Conservation (phyloP, 208 protist genomes). For the Trypanosoma rangeli region DNA sequence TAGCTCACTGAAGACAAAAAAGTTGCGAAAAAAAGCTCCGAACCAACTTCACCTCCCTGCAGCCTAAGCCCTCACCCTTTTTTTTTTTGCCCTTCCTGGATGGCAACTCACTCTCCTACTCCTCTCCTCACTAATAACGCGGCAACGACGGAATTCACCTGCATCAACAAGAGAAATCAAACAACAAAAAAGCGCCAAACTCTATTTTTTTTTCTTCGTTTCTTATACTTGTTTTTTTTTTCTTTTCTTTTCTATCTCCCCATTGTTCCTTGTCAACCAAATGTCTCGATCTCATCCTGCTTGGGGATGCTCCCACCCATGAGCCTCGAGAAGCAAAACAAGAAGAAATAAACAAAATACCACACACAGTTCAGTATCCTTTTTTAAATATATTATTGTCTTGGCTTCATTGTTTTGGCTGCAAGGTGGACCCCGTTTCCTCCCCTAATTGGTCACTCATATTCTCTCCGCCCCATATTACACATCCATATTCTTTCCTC, state of each 20-base stretch:
- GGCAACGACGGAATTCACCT: background rate
- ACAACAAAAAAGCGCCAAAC: background rate
- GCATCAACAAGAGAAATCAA: background rate
- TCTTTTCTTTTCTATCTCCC: background rate
- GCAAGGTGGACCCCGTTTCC: background rate
- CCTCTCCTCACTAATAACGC: background rate
- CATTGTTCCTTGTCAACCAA: background rate
- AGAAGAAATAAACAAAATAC: background rate
- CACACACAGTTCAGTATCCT: background rate
- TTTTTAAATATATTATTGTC: conserved; percentile 14
- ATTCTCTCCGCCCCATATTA: background rate
- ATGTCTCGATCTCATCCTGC: background rate
- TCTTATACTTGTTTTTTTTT: background rate
- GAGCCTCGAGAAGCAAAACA: background rate
- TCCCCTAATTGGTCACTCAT: background rate
- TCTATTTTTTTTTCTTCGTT: background rate
- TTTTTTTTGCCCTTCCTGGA: background rate
- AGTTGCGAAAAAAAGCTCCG: background rate
- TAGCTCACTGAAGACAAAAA: background rate
- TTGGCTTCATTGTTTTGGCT: conserved; percentile 6
- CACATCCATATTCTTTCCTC: conserved; percentile 1
- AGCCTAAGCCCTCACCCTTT: background rate
- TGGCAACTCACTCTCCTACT: conserved; percentile 3
- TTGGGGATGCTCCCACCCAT: background rate
- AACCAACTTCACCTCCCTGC: background rate